Conservation (phyloP, 257 asterid genomes). For the Orobanche coerulescens region DNA sequence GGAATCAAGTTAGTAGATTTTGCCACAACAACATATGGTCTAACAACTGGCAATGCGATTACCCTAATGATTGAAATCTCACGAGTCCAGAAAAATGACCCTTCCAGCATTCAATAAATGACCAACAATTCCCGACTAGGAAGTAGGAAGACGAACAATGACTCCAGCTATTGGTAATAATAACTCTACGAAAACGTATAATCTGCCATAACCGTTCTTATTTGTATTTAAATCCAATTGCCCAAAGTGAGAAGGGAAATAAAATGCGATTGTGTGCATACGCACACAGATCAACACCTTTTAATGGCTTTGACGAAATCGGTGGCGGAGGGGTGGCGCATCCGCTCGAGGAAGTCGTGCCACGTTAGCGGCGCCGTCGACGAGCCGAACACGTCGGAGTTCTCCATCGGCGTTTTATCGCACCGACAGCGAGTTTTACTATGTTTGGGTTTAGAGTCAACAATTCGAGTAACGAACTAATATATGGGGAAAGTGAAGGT, state of each 20-base stretch:
- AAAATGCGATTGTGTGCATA: background rate
- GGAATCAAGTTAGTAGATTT: too few species aligned
- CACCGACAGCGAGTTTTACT: conserved; percentile 33
- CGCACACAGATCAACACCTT: conserved; percentile 33
- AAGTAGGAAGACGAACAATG: background rate
- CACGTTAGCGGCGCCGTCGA: conserved; percentile 86
- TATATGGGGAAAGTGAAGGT: too few species aligned
- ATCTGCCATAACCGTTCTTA: background rate
- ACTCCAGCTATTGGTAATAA: background rate
- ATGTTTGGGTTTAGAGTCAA: too few species aligned
- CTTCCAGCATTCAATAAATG: background rate
- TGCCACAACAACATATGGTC: too few species aligned
- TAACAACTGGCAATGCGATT: too few species aligned
- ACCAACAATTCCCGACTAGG: background rate
- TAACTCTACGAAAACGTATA: background rate
- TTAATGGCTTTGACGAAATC: conserved; percentile 88
- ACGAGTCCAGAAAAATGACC: background rate
- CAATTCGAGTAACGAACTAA: too few species aligned
- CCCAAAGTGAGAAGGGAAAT: background rate
- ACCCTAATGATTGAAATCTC: background rate
- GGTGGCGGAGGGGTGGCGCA: conserved; percentile 96
- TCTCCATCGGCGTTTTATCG: conserved; percentile 59
- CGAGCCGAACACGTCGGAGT: conserved; percentile 64
- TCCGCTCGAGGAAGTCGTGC: conserved; percentile 97
- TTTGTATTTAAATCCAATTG: background rate